Evolutionary conservation across 2,329 filamentous ascomycete genomes (phyloP).

Genomic region (Pseudocercospora pini-densiflorae): DNA sequence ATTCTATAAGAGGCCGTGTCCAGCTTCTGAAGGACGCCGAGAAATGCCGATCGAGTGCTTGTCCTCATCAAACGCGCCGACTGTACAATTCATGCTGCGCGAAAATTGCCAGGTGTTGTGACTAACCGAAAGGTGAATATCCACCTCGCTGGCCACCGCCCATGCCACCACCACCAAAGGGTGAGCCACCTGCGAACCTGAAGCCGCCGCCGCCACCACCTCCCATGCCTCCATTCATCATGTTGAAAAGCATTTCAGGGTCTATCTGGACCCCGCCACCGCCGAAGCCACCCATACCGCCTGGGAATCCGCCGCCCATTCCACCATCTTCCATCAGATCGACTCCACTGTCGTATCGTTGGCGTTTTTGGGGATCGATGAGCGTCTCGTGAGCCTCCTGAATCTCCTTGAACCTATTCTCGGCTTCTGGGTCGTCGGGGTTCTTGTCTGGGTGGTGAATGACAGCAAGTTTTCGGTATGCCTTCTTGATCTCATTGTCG

Average conservation of each 20-base stretch:
- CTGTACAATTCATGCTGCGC: neutral
- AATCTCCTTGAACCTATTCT: slow-evolving; percentile 95
- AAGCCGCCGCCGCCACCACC: slow-evolving; percentile 58
- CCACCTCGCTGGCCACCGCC: slow-evolving; percentile 22
- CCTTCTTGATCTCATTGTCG: slow-evolving; percentile 90
- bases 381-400: slow-evolving; percentile 96
- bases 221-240: slow-evolving; percentile 63
- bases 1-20: neutral
- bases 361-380: slow-evolving; percentile 92
- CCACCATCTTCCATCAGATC: slow-evolving; percentile 72
- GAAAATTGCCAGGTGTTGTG: neutral
- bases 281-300: slow-evolving; percentile 46
- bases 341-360: slow-evolving; percentile 88
- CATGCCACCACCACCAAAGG: slow-evolving; percentile 22
- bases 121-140: slow-evolving; percentile 27
- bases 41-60: neutral
- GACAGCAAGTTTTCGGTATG: slow-evolving; percentile 93
- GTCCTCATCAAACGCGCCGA: neutral
- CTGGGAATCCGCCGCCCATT: slow-evolving; percentile 51
- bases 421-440: slow-evolving; percentile 79
- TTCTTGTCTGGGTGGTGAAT: slow-evolving; percentile 98
- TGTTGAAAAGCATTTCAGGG: slow-evolving; percentile 79
- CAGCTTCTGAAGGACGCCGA: neutral
- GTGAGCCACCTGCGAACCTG: slow-evolving; percentile 29
- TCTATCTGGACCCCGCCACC: slow-evolving; percentile 62